Conservation (phyloP, 768 basidiomycete genomes). For the Termitomyces sp. region DNA sequence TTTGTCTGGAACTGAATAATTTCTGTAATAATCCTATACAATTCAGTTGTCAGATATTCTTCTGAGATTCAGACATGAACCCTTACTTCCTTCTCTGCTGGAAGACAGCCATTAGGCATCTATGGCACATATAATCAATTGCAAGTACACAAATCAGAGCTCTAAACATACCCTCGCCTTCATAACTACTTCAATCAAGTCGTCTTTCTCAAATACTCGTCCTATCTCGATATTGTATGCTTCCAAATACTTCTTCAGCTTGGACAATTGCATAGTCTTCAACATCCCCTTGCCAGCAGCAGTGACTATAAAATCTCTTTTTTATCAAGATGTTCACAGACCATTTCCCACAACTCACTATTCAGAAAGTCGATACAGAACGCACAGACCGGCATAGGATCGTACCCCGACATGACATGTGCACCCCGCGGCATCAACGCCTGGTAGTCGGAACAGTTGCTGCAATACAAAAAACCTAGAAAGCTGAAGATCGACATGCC, state of each 20-base stretch:
- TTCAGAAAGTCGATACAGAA: conserved; percentile 68
- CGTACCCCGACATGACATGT: conserved; percentile 51
- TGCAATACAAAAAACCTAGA: conserved; percentile 67
- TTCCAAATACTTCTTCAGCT: conserved; percentile 62
- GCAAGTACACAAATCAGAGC: not conserved
- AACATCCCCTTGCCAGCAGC: conserved; percentile 56
- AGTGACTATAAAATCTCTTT: conserved; percentile 44
- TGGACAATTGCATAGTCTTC: conserved; percentile 48
- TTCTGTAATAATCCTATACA: conserved; percentile 54
- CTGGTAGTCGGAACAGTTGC: conserved; percentile 69
- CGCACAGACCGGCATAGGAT: conserved; percentile 59
- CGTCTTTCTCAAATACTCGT: conserved; percentile 71
- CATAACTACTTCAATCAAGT: conserved; percentile 64
- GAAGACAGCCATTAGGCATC: conserved; percentile 59
- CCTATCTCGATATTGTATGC: conserved; percentile 64
- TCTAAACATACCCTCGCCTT: conserved; percentile 39
- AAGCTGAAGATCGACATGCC: conserved; percentile 1
- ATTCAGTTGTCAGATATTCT: not conserved
- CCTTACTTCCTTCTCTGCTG: conserved; percentile 53
- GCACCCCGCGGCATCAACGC: conserved; percentile 66
- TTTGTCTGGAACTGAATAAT: conserved; percentile 53
- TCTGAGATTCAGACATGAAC: not conserved
- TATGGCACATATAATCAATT: conserved; percentile 18
- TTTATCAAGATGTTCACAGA: conserved; percentile 1
- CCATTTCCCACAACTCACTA: conserved; percentile 37